Evolutionary conservation across 2,329 filamentous ascomycete species (phyloP).

Genomic region (Fusarium xyrophilum): DNA sequence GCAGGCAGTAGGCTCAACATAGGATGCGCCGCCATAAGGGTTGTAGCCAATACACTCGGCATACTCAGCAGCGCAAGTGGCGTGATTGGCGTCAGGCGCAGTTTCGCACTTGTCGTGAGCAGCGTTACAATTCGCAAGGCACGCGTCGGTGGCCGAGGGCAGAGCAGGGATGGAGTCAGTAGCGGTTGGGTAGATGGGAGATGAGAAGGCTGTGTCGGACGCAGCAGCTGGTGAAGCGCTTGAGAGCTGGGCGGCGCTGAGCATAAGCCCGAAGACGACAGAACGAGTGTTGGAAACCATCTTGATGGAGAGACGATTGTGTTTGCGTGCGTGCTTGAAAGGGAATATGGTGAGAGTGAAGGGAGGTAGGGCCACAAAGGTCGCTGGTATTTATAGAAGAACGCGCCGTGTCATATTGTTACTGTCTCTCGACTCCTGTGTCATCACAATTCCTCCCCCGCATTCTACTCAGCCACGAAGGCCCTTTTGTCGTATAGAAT

Average conservation of each 20-base stretch:
- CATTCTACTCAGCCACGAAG: neutral
- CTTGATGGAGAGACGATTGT: neutral
- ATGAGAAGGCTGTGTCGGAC: neutral
- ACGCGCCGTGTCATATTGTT: neutral
- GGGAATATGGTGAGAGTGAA: neutral
- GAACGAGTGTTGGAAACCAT: constrained; percentile 21
- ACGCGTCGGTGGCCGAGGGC: neutral
- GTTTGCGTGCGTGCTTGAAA: neutral
- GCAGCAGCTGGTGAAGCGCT: neutral
- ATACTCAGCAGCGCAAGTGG: neutral
- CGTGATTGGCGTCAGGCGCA: constrained; percentile 2
- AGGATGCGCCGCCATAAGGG: neutral
- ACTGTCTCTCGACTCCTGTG: neutral
- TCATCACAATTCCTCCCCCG: neutral
- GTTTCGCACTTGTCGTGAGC: neutral
- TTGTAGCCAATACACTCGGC: constrained; percentile 5
- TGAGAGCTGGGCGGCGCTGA: constrained; percentile 4
- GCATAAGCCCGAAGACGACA: constrained; percentile 3
- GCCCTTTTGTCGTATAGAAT: neutral
- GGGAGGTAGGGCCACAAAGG: neutral
- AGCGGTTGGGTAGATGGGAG: constrained; percentile 6
- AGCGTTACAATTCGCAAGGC: neutral
- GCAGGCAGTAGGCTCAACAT: constrained; percentile 1
- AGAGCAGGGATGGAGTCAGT: neutral
- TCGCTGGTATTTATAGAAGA: neutral